A percentile compares a stretch with the other conserved stretches of the same genome.
These are phyloP conservation scores for Fusarium sp. DNA, from an alignment of 2,329 filamentous ascomycete species.

Conservation along the genomic window DNA sequence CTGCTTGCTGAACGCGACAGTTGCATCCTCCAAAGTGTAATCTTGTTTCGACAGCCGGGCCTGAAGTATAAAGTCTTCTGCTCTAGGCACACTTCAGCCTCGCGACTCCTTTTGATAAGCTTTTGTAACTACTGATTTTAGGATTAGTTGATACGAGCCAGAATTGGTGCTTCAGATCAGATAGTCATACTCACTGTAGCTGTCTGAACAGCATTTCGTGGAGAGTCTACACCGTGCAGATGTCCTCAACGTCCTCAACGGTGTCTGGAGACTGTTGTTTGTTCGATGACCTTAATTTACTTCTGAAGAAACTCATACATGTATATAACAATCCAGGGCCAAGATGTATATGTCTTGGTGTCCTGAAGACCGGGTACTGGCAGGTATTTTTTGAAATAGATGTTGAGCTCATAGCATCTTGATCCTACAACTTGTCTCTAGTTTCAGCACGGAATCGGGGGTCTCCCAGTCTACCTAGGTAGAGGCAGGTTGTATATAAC, in stretches of 20 bases:
- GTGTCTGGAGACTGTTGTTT: neutral
- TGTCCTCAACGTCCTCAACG: neutral
- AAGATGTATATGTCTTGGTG: neutral
- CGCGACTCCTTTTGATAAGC: neutral
- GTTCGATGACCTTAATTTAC: neutral
- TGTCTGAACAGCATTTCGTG: neutral
- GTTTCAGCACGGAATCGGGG: neutral
- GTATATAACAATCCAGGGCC: neutral
- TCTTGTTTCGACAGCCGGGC: neutral
- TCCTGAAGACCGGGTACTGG: neutral
- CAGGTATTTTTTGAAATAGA: neutral
- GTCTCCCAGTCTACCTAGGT: neutral
- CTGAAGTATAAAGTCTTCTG: neutral
- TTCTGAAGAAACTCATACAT: neutral
- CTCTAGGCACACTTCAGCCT: neutral
- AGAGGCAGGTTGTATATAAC: neutral
- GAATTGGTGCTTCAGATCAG: neutral
- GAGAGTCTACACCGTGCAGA: neutral
- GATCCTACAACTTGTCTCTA: neutral
- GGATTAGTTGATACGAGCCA: neutral
- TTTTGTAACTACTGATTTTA: neutral
- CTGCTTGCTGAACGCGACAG: neutral
- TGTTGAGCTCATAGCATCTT: neutral
- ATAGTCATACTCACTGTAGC: neutral
- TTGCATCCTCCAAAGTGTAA: neutral